phyloP scores from a whole-genome alignment of 441 rosid genomes.

The Pelargonium myrrhifolium region DNA sequence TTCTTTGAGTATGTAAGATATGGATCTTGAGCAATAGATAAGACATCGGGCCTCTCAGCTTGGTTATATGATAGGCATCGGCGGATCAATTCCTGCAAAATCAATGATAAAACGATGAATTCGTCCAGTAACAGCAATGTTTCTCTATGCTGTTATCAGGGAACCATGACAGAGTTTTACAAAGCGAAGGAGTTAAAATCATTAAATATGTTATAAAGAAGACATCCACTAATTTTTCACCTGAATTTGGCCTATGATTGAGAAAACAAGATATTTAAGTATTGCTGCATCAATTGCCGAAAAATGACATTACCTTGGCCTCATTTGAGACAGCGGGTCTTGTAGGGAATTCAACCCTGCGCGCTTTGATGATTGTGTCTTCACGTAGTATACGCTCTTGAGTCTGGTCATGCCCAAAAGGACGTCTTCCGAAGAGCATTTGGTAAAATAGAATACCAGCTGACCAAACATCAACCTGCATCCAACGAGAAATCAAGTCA shows the following conservation, averaged over 20 bases:
- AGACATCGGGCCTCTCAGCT: conserved; percentile 82
- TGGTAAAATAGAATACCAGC: conserved; percentile 90
- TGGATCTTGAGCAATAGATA: conserved; percentile 73
- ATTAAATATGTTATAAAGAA: too few species aligned
- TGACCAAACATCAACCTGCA: conserved; percentile 98
- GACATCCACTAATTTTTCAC: too few species aligned
- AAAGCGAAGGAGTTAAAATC: too few species aligned
- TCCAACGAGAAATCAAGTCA: conserved; percentile 17
- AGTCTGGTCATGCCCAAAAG: conserved; percentile 96
- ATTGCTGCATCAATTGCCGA: conserved; percentile 9
- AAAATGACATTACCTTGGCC: conserved; percentile 61
- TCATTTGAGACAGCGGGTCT: conserved; percentile 87
- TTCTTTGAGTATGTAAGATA: conserved; percentile 77
- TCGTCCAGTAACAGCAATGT: not conserved
- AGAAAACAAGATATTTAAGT: not conserved
- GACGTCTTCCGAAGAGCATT: conserved; percentile 93
- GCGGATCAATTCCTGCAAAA: conserved; percentile 76
- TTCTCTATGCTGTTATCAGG: not conserved
- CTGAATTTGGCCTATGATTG: too few species aligned
- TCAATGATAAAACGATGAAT: not conserved
- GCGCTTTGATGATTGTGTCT: conserved; percentile 95
- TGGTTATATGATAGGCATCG: conserved; percentile 88
- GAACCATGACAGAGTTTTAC: not conserved
- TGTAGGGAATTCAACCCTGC: conserved; percentile 89
- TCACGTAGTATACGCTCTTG: conserved; percentile 93